A percentile compares a stretch with the other conserved stretches of the same genome.
Conservation (phyloP, 345 rosid species). For the Eucalyptus pauciflora region DNA sequence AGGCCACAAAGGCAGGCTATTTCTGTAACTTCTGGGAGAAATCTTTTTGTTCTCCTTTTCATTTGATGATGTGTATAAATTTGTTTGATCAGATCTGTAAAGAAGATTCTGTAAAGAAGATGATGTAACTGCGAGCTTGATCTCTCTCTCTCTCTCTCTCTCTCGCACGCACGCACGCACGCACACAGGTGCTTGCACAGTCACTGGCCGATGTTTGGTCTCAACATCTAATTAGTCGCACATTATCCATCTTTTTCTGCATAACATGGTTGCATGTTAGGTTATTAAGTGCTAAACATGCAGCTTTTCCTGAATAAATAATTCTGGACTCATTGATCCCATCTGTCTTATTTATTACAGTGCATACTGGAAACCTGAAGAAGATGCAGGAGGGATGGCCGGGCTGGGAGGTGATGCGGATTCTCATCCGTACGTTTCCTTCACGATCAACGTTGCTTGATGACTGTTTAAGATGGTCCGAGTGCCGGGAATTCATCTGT, state of each 20-base stretch:
- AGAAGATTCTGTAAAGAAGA: neutral
- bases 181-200: no score
- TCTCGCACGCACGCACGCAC: fast-evolving
- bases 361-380: constrained; percentile 84
- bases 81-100: neutral
- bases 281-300: neutral
- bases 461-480: neutral
- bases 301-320: neutral
- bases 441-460: constrained; percentile 86
- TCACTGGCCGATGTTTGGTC: neutral
- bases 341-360: constrained; percentile 24
- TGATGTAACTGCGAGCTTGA: neutral
- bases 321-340: neutral
- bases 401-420: constrained; percentile 81
- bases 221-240: neutral
- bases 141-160: neutral
- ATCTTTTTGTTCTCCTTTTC: neutral
- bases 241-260: neutral
- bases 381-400: constrained; percentile 67
- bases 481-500: neutral
- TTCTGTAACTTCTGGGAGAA: neutral
- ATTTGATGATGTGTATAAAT: neutral
- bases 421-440: constrained; percentile 74
- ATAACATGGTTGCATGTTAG: neutral
- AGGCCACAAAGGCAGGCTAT: neutral